Conservation (phyloP, 1,284 basidiomycete genomes). For the Fistulinella staudtii region DNA sequence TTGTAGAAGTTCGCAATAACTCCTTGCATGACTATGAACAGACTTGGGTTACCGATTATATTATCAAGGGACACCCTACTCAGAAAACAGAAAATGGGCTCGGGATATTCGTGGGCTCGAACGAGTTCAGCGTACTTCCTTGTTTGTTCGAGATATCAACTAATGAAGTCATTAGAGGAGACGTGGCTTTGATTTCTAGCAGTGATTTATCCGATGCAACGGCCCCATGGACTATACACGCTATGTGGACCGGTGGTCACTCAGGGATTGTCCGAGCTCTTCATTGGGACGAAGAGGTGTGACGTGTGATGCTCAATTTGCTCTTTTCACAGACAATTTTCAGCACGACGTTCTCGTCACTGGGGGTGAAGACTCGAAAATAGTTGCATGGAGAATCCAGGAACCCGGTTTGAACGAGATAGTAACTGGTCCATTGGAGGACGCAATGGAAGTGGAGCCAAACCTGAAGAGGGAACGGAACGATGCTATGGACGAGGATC, state of each 20-base stretch:
- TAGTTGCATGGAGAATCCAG: slow-evolving; percentile 46
- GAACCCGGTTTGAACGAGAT: background rate
- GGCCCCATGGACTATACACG: slow-evolving; percentile 48
- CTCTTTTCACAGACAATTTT: slow-evolving; percentile 5
- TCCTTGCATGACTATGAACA: slow-evolving; percentile 43
- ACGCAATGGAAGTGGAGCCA: slow-evolving; percentile 13
- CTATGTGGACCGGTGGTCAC: slow-evolving; percentile 50
- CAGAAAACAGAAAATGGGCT: slow-evolving; percentile 26
- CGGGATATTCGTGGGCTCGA: slow-evolving; percentile 56
- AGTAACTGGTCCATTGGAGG: slow-evolving; percentile 1
- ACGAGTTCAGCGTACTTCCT: slow-evolving; percentile 43
- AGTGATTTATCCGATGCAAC: slow-evolving; percentile 34
- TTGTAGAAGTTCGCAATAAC: slow-evolving; percentile 50
- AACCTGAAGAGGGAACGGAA: slow-evolving; percentile 27
- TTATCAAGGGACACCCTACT: slow-evolving; percentile 43
- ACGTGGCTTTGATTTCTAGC: slow-evolving; percentile 51
- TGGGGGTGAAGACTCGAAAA: slow-evolving; percentile 60
- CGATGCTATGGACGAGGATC: slow-evolving; percentile 10
- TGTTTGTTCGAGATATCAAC: background rate
- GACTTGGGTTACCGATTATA: slow-evolving; percentile 63
- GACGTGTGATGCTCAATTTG: slow-evolving; percentile 21
- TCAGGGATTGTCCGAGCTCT: slow-evolving; percentile 55
- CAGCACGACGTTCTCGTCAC: slow-evolving; percentile 50
- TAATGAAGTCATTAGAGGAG: slow-evolving; percentile 44
- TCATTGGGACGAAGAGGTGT: slow-evolving; percentile 51